These are phyloP conservation scores for Jaltomata sinuosa DNA, from an alignment of 257 asterid genomes.

Conservation along the genomic window DNA sequence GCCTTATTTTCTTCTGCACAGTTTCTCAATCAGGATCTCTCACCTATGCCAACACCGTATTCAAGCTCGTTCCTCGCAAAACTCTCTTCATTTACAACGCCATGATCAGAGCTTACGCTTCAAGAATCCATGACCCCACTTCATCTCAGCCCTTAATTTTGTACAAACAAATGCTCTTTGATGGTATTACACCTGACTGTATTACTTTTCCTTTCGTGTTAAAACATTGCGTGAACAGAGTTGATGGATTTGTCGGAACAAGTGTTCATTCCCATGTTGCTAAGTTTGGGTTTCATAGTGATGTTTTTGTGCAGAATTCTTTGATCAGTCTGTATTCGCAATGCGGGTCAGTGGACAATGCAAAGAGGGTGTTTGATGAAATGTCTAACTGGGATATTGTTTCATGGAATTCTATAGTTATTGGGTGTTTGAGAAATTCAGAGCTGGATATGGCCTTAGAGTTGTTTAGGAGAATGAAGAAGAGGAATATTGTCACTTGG, in stretches of 20 bases:
- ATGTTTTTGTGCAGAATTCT: constrained; percentile 56
- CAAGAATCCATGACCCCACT: constrained; percentile 25
- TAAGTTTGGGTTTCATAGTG: constrained; percentile 39
- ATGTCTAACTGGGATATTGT: constrained; percentile 58
- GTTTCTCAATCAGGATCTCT: constrained; percentile 33
- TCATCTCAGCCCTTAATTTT: constrained; percentile 30
- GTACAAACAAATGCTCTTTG: constrained; percentile 37
- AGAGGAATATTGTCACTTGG: constrained; percentile 59
- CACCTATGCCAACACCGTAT: constrained; percentile 33
- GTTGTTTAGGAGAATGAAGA: constrained; percentile 43
- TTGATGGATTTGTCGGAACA: constrained; percentile 28
- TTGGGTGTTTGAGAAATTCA: constrained; percentile 52
- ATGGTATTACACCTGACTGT: constrained; percentile 36
- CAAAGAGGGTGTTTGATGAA: constrained; percentile 61
- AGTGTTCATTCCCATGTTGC: constrained; percentile 43
- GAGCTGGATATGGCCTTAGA: constrained; percentile 39
- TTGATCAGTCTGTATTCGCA: constrained; percentile 47
- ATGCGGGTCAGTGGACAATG: constrained; percentile 37
- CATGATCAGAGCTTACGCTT: constrained; percentile 59
- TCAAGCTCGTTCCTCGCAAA: constrained; percentile 27
- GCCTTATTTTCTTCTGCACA: constrained; percentile 48
- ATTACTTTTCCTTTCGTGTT: constrained; percentile 62
- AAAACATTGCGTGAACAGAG: constrained; percentile 52
- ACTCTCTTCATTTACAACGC: constrained; percentile 56
- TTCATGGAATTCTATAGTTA: constrained; percentile 64